Base-by-base conservation (phyloP, 169 alveolate species). In the Babesia ovata region DNA sequence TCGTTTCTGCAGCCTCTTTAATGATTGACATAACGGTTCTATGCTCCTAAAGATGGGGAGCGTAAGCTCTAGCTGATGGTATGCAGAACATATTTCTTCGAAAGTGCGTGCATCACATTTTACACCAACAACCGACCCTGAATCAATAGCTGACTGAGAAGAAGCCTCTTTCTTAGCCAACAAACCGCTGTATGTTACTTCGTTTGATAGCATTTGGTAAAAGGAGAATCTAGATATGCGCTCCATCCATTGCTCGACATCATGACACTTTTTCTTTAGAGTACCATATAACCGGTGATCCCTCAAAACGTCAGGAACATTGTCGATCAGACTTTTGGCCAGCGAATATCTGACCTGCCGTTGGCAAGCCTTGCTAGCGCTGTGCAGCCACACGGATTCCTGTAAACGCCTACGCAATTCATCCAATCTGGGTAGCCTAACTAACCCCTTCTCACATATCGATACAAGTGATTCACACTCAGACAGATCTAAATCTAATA, bases 391-490 rank as follows among this genome's bases (percentile, higher is more conserved):
- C 42, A 72, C 63, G 19, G 76, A 62, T 26, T 79, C 70, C 39
- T 49, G 62, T 48, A 79, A 45, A 21, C 63, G 84, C 4, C 45
- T 12, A n/a, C 70, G 65, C 42, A 79, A 28, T 21, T 69, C 75
- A 63, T 79, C 82, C 45, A 79, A 21, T 8, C 75, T 45, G 14
- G 87, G 87, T 4, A 79, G 54, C n/a, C 66, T 63, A 12, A 79
- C 56, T 39, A 67, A 21, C 13, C 71, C 74, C 28, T 66, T 62
- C 33, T 67, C 87, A 42, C 75, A 56, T 19, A 57, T 60, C 39
- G 74, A 52, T 4, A 60, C 63, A 54, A 79, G 54, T 45, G 84
- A 62, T 46, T 49, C 63, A 57, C 78, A 79, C 36, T 69, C 70
- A 22, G 58, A 4, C 26, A 79, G 14, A 36, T 79, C 78, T 12